Percentiles rank a stretch among this genome's conserved stretches.
These are phyloP conservation scores for Vaccinium myrtillus DNA, from an alignment of 148 eudicot species.

Conservation along the genomic window DNA sequence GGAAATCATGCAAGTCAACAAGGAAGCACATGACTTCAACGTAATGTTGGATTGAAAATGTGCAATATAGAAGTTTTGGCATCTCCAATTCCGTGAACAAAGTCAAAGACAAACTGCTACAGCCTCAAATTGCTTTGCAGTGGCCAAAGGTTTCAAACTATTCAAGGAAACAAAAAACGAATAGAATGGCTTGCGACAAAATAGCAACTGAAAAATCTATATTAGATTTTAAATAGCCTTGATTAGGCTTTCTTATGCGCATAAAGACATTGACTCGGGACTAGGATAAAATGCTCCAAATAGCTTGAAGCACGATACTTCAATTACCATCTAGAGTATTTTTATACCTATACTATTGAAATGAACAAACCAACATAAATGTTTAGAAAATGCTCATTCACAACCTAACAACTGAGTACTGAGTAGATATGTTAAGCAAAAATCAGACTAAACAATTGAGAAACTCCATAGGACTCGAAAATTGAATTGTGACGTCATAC, in stretches of 20 bases:
- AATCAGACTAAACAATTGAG: background rate
- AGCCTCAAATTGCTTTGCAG: background rate
- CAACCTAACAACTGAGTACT: background rate
- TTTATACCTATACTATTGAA: background rate
- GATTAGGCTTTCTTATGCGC: background rate
- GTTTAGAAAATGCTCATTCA: background rate
- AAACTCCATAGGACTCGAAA: background rate
- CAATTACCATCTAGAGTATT: background rate
- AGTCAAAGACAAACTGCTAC: background rate
- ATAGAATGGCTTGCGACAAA: background rate
- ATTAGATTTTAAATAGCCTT: background rate
- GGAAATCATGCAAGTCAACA: background rate
- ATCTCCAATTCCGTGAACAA: background rate
- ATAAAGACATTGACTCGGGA: background rate
- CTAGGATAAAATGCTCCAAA: background rate
- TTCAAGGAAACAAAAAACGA: background rate
- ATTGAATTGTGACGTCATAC: constrained; percentile 3
- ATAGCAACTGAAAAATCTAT: background rate
- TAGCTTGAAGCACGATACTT: no score
- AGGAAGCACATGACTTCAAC: background rate
- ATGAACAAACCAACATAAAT: background rate
- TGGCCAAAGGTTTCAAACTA: background rate
- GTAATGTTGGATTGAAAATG: background rate
- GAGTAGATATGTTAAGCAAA: background rate
- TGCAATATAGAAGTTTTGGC: background rate